phyloP scores from a whole-genome alignment of 768 basidiomycete species.

The Suillus bovinus region DNA sequence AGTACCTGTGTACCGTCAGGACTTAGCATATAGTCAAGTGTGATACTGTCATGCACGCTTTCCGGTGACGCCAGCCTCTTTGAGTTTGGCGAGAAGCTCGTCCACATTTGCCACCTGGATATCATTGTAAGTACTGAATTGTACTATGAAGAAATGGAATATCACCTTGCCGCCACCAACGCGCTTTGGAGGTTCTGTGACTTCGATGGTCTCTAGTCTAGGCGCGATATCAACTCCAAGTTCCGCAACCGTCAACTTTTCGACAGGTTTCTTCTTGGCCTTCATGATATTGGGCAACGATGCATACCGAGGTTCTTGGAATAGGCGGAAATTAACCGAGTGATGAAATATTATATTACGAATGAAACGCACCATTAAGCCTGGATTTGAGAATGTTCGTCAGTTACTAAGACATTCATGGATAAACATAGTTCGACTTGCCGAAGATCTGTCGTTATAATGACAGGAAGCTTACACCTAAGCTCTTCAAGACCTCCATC shows the following conservation, averaged over 20 bases:
- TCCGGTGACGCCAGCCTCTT: constrained; percentile 69
- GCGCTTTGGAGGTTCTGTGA: constrained; percentile 87
- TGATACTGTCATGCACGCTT: constrained; percentile 20
- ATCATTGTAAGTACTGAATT: constrained; percentile 12
- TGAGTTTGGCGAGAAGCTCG: constrained; percentile 85
- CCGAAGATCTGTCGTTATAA: constrained; percentile 93
- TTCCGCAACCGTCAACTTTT: constrained; percentile 77
- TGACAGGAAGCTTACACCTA: constrained; percentile 72
- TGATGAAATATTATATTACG: background rate
- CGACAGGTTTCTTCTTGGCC: constrained; percentile 98
- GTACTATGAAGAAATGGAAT: background rate
- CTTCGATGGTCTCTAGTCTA: constrained; percentile 81
- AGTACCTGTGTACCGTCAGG: too few relatives aligned
- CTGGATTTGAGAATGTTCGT: constrained; percentile 34
- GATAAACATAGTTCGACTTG: constrained; percentile 37
- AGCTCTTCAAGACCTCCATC: constrained; percentile 93
- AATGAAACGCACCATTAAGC: constrained; percentile 60
- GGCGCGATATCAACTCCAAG: constrained; percentile 85
- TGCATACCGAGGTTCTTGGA: constrained; percentile 90
- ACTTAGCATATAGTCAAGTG: too few relatives aligned
- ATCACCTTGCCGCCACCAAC: constrained; percentile 86
- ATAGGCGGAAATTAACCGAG: constrained; percentile 4
- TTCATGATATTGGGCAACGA: constrained; percentile 98
- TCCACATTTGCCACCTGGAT: constrained; percentile 78
- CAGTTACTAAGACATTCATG: background rate